phyloP scores from a whole-genome alignment of 2,329 filamentous ascomycete species.

The Exophiala spinifera region DNA sequence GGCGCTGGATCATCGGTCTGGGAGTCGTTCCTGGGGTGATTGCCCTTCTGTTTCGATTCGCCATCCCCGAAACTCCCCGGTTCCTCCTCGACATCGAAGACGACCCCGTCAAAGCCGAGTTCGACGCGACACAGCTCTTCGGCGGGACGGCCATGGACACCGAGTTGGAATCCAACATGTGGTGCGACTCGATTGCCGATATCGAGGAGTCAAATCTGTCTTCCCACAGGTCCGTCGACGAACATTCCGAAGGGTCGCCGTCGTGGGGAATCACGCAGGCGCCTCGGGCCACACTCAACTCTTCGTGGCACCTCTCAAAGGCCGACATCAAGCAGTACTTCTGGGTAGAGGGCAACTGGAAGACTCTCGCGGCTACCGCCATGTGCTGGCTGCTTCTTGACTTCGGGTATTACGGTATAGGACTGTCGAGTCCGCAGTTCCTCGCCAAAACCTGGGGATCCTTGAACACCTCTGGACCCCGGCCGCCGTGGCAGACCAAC shows the following conservation, averaged over 20 bases:
- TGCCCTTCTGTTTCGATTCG: conserved; percentile 64
- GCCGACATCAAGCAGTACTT: conserved; percentile 42
- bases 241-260: conserved; percentile 9
- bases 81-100: conserved; percentile 65
- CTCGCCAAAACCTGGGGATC: conserved; percentile 42
- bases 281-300: conserved; percentile 40
- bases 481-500: conserved; percentile 38
- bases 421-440: conserved; percentile 45
- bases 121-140: conserved; percentile 60
- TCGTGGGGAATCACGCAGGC: conserved; percentile 18
- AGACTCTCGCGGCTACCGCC: conserved; percentile 45
- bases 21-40: conserved; percentile 62
- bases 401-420: conserved; percentile 57
- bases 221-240: conserved; percentile 26
- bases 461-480: conserved; percentile 30
- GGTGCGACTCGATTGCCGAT: conserved; percentile 30
- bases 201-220: conserved; percentile 28
- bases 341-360: conserved; percentile 44
- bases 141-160: conserved; percentile 36
- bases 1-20: conserved; percentile 65
- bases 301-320: conserved; percentile 38
- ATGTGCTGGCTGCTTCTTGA: conserved; percentile 56
- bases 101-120: conserved; percentile 57
- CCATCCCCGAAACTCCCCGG: conserved; percentile 63
- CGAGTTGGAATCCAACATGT: conserved; percentile 16